Evolutionary conservation across 345 rosid genomes (phyloP).

Genomic region (Draba incana): DNA sequence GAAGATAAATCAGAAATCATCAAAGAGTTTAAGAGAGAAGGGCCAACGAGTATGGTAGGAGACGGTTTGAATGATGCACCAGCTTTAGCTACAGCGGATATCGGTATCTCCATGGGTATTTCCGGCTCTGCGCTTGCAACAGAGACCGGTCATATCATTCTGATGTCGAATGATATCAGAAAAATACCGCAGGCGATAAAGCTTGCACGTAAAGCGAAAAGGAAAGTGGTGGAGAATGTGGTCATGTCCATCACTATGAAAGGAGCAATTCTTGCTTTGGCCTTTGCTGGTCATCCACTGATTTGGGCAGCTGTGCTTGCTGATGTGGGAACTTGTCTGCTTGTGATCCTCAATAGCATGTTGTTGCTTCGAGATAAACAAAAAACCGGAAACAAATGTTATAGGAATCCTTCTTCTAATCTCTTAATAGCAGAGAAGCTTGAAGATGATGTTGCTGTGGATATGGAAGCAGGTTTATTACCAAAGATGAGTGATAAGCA

Average conservation of each 20-base stretch:
- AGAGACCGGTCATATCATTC: conserved; percentile 76
- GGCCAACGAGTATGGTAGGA: conserved; percentile 80
- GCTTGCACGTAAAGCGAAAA: conserved; percentile 58
- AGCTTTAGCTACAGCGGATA: conserved; percentile 84
- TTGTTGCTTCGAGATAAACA: conserved; percentile 49
- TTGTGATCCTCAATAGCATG: conserved; percentile 90
- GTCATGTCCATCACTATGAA: conserved; percentile 62
- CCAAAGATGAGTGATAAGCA: conserved; percentile 27
- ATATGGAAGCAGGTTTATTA: conserved; percentile 38
- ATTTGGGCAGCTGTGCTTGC: conserved; percentile 93
- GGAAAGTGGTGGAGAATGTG: conserved; percentile 77
- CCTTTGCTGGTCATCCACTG: conserved; percentile 78
- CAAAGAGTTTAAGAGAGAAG: conserved; percentile 50
- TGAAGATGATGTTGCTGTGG: conserved; percentile 28
- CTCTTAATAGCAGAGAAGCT: neutral
- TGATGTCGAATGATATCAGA: conserved; percentile 84
- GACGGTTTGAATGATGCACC: conserved; percentile 96
- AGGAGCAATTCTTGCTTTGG: conserved; percentile 67
- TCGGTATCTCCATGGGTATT: conserved; percentile 92
- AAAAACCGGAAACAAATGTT: conserved; percentile 21
- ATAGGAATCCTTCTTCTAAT: conserved; percentile 20
- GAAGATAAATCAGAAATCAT: conserved; percentile 70
- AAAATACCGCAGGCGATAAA: conserved; percentile 68
- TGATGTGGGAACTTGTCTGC: conserved; percentile 84
- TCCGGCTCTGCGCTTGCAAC: conserved; percentile 90